These are phyloP conservation scores for Sarocladiaceae sp. DNA, from an alignment of 2,329 filamentous ascomycete species.

Conservation along the genomic window DNA sequence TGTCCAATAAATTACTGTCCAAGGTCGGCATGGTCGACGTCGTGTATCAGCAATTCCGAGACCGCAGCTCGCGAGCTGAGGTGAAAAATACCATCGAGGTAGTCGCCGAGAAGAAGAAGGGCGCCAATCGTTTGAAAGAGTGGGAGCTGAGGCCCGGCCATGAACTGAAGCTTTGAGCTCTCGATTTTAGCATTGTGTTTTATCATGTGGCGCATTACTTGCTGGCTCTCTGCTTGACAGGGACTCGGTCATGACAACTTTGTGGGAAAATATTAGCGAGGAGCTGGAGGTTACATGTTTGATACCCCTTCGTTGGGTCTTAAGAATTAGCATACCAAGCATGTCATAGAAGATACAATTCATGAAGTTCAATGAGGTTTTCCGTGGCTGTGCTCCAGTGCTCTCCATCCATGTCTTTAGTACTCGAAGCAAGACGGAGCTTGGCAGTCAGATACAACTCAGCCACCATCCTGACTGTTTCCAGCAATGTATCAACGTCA, in stretches of 20 bases:
- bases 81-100: slow-evolving; percentile 38
- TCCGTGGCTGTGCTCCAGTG: not conserved
- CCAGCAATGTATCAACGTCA: no score
- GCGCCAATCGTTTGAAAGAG: slow-evolving; percentile 28
- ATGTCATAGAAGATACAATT: not conserved
- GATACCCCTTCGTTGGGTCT: not conserved
- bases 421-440: no score
- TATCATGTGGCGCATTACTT: not conserved
- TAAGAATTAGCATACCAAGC: not conserved
- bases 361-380: not conserved
- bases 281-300: not conserved
- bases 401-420: not conserved
- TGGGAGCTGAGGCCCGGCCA: slow-evolving; percentile 30
- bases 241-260: not conserved
- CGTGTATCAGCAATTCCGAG: slow-evolving; percentile 33
- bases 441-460: no score
- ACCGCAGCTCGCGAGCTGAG: slow-evolving; percentile 31
- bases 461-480: no score
- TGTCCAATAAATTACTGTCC: slow-evolving; percentile 34
- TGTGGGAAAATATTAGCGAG: not conserved
- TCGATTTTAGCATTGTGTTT: not conserved
- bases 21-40: slow-evolving; percentile 37
- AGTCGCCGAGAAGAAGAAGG: slow-evolving; percentile 36
- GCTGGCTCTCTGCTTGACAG: not conserved
- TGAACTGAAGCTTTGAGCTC: slow-evolving; percentile 20